A percentile compares a stretch with the other conserved stretches of the same genome.
These are phyloP conservation scores for Mortierella sp. DNA, from an alignment of 371 early-diverging fungal genomes.

Conservation along the genomic window DNA sequence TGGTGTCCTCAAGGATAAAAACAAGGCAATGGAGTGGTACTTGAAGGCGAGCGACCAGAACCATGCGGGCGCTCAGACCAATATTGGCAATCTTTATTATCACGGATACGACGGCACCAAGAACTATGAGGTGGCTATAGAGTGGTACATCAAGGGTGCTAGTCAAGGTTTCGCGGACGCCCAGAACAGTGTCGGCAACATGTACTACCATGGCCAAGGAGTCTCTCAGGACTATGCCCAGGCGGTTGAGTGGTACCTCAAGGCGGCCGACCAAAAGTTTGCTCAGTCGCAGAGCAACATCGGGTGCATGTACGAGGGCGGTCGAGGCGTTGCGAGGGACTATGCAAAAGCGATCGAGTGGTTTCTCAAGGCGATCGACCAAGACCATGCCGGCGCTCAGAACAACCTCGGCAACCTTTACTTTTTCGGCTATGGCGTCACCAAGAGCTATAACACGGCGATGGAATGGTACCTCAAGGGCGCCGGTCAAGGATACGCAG, in stretches of 20 bases:
- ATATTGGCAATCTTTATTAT: slow-evolving; percentile 4
- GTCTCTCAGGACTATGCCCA: not conserved
- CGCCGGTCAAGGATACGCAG: not conserved
- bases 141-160: slow-evolving; percentile 60
- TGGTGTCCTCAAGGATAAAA: slow-evolving; percentile 65
- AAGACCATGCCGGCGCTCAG: not conserved
- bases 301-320: not conserved
- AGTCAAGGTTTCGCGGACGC: not conserved
- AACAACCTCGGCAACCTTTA: slow-evolving; percentile 5
- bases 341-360: not conserved
- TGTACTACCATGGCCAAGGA: not conserved
- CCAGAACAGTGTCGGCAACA: not conserved
- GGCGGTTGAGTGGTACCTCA: not conserved
- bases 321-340: not conserved
- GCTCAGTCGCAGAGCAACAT: slow-evolving; percentile 1
- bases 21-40: slow-evolving; percentile 69
- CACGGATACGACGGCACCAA: slow-evolving; percentile 2
- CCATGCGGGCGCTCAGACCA: not conserved
- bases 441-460: not conserved
- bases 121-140: slow-evolving; percentile 30
- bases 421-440: slow-evolving; percentile 1
- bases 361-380: not conserved
- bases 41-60: slow-evolving; percentile 25
- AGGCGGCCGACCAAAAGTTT: not conserved
- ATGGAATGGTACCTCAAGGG: slow-evolving; percentile 4